These are phyloP conservation scores for Allomyces macrogynus DNA, from an alignment of 192 early-diverging fungal genomes.

Conservation along the genomic window DNA sequence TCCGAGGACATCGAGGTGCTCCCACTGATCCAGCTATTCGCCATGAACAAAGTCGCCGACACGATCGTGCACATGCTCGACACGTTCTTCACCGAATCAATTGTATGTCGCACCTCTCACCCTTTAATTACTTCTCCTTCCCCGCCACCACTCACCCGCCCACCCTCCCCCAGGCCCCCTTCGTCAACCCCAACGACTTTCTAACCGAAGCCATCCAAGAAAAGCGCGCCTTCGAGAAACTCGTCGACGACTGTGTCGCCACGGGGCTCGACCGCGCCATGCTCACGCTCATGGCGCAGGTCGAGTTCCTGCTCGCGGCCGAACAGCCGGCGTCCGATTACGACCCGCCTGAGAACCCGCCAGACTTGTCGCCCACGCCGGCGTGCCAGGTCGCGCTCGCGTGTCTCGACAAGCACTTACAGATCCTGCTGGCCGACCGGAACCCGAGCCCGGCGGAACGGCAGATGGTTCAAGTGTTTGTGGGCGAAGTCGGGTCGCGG, in stretches of 20 bases:
- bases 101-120: too few species aligned
- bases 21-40: conserved; percentile 66
- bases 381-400: conserved; percentile 61
- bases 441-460: conserved; percentile 32
- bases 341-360: conserved; percentile 38
- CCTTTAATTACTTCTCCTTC: too few species aligned
- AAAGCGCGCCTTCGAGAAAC: conserved; percentile 65
- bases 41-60: conserved; percentile 86
- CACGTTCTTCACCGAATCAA: conserved; percentile 60
- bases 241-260: conserved; percentile 78
- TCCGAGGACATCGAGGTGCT: conserved; percentile 24
- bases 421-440: conserved; percentile 41
- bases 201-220: conserved; percentile 79
- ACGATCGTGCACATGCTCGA: conserved; percentile 85
- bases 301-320: conserved; percentile 56
- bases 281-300: conserved; percentile 51
- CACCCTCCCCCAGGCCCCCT: conserved; percentile 15
- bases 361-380: conserved; percentile 55
- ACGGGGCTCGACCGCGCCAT: conserved; percentile 84
- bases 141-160: too few species aligned
- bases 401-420: conserved; percentile 53
- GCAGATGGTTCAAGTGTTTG: conserved; percentile 71
- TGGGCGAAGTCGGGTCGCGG: conserved; percentile 68
- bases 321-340: conserved; percentile 52
- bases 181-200: conserved; percentile 79